Conservation (phyloP, 305 asterid species). For the Withania somnifera region DNA sequence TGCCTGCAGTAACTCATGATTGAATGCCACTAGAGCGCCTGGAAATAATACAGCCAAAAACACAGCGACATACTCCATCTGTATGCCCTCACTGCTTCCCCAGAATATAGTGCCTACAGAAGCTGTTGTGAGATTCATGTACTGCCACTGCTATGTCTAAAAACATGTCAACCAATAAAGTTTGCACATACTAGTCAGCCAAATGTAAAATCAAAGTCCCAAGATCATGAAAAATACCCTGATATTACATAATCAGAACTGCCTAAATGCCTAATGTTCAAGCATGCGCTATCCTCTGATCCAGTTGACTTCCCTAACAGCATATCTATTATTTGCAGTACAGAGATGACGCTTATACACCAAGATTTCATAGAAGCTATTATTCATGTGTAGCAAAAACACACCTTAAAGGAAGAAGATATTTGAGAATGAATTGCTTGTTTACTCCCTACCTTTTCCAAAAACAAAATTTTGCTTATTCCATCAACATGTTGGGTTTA, state of each 20-base stretch:
- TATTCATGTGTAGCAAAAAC: not conserved
- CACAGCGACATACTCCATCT: slow-evolving; percentile 68
- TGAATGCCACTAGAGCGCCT: slow-evolving; percentile 88
- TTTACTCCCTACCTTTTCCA: not conserved
- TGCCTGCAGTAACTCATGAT: slow-evolving; percentile 50
- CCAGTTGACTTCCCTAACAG: not conserved
- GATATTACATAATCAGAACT: not conserved
- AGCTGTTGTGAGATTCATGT: slow-evolving; percentile 22
- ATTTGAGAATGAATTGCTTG: not conserved
- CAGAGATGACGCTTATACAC: not conserved
- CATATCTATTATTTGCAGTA: not conserved
- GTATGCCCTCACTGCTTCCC: slow-evolving; percentile 75
- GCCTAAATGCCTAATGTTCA: not conserved
- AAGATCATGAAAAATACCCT: not conserved
- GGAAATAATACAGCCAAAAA: slow-evolving; percentile 74
- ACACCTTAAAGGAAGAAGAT: not conserved
- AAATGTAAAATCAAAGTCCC: not conserved
- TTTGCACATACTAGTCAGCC: not conserved
- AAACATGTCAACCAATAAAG: not conserved
- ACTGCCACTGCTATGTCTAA: not conserved
- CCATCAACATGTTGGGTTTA: not conserved
- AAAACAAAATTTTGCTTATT: not conserved
- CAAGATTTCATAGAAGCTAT: not conserved
- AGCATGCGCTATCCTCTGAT: not conserved
- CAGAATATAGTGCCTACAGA: slow-evolving; percentile 28